Conservation (phyloP, 2,329 filamentous ascomycete species). For the Cladosporium phlei region DNA sequence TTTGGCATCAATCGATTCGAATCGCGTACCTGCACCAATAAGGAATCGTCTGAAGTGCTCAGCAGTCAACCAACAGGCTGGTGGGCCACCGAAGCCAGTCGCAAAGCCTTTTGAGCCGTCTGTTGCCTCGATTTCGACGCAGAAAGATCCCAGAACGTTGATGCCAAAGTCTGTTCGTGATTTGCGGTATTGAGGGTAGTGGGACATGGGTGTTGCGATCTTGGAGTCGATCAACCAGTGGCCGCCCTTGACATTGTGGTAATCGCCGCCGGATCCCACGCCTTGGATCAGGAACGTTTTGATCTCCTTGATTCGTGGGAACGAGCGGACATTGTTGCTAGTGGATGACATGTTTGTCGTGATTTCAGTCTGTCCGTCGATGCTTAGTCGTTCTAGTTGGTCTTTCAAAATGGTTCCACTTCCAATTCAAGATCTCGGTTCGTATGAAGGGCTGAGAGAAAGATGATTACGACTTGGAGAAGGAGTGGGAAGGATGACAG, state of each 20-base stretch:
- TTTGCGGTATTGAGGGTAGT: constrained; percentile 80
- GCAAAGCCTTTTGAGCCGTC: constrained; percentile 94
- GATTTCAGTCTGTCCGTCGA: neutral
- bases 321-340: constrained; percentile 46
- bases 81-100: constrained; percentile 88
- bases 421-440: too few species aligned
- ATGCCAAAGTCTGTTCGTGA: constrained; percentile 93
- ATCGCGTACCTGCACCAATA: constrained; percentile 60
- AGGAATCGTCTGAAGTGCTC: constrained; percentile 93
- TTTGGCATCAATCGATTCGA: too few species aligned
- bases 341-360: constrained; percentile 2
- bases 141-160: constrained; percentile 89
- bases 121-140: constrained; percentile 79
- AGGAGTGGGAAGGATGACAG: too few species aligned
- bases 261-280: constrained; percentile 65
- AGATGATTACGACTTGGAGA: too few species aligned
- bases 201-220: constrained; percentile 87
- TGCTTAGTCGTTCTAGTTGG: too few species aligned
- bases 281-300: constrained; percentile 68
- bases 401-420: too few species aligned
- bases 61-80: constrained; percentile 88
- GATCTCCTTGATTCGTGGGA: constrained; percentile 72
- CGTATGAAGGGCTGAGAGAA: too few species aligned
- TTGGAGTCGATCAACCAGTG: constrained; percentile 84
- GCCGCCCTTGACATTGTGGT: constrained; percentile 78